Evolutionary conservation across 345 rosid species (phyloP).

Genomic region (Capsella bursapastoris): DNA sequence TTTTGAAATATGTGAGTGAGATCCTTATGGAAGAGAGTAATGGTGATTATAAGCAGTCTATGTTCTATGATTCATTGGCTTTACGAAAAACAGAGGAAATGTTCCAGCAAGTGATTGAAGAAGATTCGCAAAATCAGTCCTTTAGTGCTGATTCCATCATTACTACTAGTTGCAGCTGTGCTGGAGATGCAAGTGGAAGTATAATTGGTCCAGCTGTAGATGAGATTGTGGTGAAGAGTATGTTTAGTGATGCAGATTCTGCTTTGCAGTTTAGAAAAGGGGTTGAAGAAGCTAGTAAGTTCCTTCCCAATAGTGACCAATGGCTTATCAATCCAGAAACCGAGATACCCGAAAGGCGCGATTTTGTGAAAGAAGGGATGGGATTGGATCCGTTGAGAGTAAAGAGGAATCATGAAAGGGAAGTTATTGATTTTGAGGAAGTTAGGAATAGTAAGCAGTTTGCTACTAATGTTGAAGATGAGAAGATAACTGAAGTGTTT

Average conservation of each 20-base stretch:
- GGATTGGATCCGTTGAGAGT: conserved; percentile 38
- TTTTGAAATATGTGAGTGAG: conserved; percentile 62
- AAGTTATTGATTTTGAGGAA: conserved; percentile 57
- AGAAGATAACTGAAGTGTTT: conserved; percentile 66
- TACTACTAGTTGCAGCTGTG: conserved; percentile 5
- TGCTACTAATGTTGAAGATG: conserved; percentile 56
- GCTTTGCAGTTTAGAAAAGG: conserved; percentile 42
- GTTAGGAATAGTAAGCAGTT: conserved; percentile 68
- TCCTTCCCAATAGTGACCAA: conserved; percentile 62
- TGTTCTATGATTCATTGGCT: conserved; percentile 64
- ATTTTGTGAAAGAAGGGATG: conserved; percentile 42
- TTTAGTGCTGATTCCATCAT: conserved; percentile 38
- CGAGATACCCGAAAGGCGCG: conserved; percentile 4
- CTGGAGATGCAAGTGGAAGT: conserved; percentile 26
- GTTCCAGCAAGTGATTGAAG: conserved; percentile 59
- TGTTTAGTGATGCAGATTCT: conserved; percentile 60
- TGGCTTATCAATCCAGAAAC: conserved; percentile 48
- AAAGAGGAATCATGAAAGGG: conserved; percentile 64
- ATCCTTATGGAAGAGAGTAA: conserved; percentile 78
- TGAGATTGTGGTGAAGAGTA: conserved; percentile 54
- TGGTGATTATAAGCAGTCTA: conserved; percentile 59
- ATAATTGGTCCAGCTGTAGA: conserved; percentile 22
- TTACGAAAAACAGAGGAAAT: conserved; percentile 70
- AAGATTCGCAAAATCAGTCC: conserved; percentile 45
- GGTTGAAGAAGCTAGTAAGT: conserved; percentile 67